Percentiles rank a stretch among this genome's conserved stretches.
These are phyloP conservation scores for Cicer judaicum DNA, from an alignment of 306 rosid species.

Conservation along the genomic window DNA sequence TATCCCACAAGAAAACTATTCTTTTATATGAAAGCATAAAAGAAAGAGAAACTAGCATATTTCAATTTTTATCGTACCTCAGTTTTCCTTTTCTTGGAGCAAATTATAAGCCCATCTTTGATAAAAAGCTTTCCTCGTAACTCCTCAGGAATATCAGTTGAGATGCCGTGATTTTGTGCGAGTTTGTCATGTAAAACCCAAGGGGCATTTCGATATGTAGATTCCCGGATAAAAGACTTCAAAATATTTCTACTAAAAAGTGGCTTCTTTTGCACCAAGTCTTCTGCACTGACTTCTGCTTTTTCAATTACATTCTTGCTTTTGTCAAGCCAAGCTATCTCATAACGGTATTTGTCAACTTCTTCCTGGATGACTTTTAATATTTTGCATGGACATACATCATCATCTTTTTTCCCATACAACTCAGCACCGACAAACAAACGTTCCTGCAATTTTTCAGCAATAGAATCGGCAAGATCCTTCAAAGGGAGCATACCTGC, in stretches of 20 bases:
- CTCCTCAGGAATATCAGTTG: constrained; percentile 71
- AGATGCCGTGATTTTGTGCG: constrained; percentile 77
- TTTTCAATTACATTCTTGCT: constrained; percentile 63
- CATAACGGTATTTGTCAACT: constrained; percentile 55
- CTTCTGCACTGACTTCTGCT: constrained; percentile 53
- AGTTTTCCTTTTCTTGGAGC: constrained; percentile 68
- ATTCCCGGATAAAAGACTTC: constrained; percentile 92
- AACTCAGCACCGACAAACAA: constrained; percentile 80
- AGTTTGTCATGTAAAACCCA: constrained; percentile 87
- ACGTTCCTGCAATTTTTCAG: constrained; percentile 63
- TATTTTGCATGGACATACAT: constrained; percentile 69
- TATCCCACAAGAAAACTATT: constrained; percentile 19
- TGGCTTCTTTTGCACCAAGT: constrained; percentile 74
- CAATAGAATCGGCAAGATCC: constrained; percentile 81
- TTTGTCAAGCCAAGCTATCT: constrained; percentile 83
- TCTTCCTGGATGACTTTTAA: constrained; percentile 60
- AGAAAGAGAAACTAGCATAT: constrained; percentile 41
- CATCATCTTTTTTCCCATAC: constrained; percentile 68
- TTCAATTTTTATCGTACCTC: constrained; percentile 50
- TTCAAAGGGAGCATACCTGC: constrained; percentile 86
- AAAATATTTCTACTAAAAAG: constrained; percentile 77
- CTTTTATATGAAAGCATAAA: constrained; percentile 5
- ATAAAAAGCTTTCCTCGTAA: constrained; percentile 63
- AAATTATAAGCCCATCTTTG: constrained; percentile 72
- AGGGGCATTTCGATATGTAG: constrained; percentile 86